Conservation (phyloP, 1,284 basidiomycete genomes). For the Irpex sp. region DNA sequence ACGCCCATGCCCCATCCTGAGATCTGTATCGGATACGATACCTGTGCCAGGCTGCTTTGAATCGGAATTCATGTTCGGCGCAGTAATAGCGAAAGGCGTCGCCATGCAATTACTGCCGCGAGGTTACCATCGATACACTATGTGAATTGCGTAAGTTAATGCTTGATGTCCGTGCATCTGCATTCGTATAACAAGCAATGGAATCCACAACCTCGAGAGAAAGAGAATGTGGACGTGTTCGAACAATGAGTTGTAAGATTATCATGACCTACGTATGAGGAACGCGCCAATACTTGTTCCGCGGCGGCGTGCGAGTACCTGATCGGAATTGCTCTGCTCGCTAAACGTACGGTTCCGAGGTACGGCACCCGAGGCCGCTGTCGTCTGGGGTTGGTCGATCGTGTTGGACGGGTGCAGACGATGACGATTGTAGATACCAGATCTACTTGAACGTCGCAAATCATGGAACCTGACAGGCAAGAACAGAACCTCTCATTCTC, state of each 20-base stretch:
- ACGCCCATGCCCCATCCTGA: not conserved
- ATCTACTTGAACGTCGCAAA: not conserved
- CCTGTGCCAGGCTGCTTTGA: not conserved
- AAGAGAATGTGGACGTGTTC: too few species aligned
- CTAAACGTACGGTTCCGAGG: not conserved
- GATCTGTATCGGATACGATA: not conserved
- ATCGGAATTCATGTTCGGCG: not conserved
- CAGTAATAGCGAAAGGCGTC: conserved; percentile 1
- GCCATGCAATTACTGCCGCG: conserved; percentile 5
- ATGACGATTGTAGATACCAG: too few species aligned
- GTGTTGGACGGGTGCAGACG: too few species aligned
- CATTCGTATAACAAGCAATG: not conserved
- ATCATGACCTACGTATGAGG: too few species aligned
- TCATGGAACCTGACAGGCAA: not conserved
- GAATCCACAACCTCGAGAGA: too few species aligned
- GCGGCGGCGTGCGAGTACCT: too few species aligned
- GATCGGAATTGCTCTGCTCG: not conserved
- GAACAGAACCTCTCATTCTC: not conserved
- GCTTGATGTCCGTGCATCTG: not conserved
- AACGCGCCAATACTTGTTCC: too few species aligned
- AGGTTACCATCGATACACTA: conserved; percentile 8
- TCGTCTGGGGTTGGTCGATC: not conserved
- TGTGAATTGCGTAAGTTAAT: conserved; percentile 4
- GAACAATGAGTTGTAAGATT: too few species aligned
- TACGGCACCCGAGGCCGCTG: not conserved